Evolutionary conservation across 2,329 filamentous ascomycete genomes (phyloP).

Genomic region (Aspergillus intermedius): DNA sequence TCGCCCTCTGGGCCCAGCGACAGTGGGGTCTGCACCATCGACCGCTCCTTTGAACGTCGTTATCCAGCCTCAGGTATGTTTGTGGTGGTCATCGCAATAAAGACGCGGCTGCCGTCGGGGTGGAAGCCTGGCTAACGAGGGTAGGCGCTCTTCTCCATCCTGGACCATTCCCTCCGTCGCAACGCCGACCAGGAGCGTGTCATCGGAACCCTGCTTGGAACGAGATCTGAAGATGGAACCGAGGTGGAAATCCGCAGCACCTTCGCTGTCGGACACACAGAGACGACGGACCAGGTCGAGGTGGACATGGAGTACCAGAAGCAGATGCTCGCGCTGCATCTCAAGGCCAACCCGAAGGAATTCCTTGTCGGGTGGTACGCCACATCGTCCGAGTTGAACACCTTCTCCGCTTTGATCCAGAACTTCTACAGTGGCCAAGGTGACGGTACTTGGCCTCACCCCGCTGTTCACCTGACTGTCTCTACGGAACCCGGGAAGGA

Average conservation of each 20-base stretch:
- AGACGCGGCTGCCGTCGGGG: neutral
- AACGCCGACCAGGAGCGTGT: constrained; percentile 90
- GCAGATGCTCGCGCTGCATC: constrained; percentile 92
- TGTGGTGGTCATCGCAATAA: neutral
- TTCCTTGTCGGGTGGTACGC: constrained; percentile 97
- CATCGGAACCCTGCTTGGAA: constrained; percentile 90
- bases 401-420: constrained; percentile 95
- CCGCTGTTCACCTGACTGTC: constrained; percentile 94
- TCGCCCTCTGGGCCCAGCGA: constrained; percentile 77
- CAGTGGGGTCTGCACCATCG: constrained; percentile 71
- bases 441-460: constrained; percentile 93
- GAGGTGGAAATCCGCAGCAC: constrained; percentile 94
- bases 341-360: constrained; percentile 90
- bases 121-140: constrained; percentile 10
- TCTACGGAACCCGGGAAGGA: constrained; percentile 82
- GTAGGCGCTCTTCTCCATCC: constrained; percentile 59
- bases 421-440: constrained; percentile 98
- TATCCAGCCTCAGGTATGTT: constrained; percentile 84
- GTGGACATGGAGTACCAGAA: constrained; percentile 99
- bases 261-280: constrained; percentile 97
- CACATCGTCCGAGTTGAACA: constrained; percentile 93
- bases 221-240: constrained; percentile 89
- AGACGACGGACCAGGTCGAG: constrained; percentile 97
- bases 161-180: constrained; percentile 88
- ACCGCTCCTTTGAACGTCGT: constrained; percentile 89